Percentiles rank a stretch among this genome's conserved stretches.
Conservation (phyloP, 1,284 basidiomycete genomes). For the Acaromyces ingoldii region DNA sequence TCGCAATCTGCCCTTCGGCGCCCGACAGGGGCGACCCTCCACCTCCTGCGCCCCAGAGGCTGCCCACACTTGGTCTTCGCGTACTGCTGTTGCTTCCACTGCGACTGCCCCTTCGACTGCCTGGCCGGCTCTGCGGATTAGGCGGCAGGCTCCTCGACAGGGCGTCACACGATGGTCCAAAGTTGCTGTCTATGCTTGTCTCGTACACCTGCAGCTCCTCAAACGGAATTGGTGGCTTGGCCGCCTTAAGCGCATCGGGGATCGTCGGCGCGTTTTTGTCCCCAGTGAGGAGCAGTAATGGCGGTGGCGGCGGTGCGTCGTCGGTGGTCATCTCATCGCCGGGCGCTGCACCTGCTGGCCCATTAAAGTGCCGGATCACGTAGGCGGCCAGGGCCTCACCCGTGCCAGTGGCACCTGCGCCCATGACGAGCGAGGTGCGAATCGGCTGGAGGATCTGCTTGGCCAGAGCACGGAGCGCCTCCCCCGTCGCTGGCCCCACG, state of each 20-base stretch:
- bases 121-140: not conserved
- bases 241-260: constrained; percentile 23
- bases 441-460: constrained; percentile 26
- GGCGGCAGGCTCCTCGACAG: constrained; percentile 1
- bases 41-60: constrained; percentile 1
- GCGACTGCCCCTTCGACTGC: constrained; percentile 1
- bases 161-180: constrained; percentile 10
- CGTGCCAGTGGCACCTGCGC: constrained; percentile 39
- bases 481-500: constrained; percentile 43
- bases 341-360: not conserved
- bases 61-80: constrained; percentile 14
- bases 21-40: not conserved
- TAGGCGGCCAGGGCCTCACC: constrained; percentile 37
- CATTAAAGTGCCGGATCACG: constrained; percentile 15
- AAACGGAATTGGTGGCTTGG: constrained; percentile 20
- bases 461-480: constrained; percentile 17
- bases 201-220: constrained; percentile 42
- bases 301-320: constrained; percentile 9
- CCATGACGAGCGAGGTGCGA: constrained; percentile 28
- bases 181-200: constrained; percentile 27
- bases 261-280: constrained; percentile 40
- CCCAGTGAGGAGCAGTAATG: constrained; percentile 40
- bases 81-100: constrained; percentile 6
- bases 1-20: not conserved
- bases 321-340: not conserved